Conservation (phyloP, 2,329 filamentous ascomycete species). For the Rutstroemia sp. region DNA sequence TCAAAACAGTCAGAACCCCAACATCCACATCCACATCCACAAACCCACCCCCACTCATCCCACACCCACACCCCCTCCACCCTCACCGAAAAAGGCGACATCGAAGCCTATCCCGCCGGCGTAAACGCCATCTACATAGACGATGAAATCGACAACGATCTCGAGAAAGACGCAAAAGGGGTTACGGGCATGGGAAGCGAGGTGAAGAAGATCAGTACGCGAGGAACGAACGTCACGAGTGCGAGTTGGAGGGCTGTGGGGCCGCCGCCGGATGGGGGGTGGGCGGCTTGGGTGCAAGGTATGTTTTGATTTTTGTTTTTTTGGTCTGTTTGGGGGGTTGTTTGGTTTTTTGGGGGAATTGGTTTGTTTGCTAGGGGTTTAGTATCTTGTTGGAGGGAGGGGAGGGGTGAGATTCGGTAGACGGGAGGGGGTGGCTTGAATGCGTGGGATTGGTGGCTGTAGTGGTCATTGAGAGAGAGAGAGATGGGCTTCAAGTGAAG, state of each 20-base stretch:
- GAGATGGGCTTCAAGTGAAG: too few species aligned
- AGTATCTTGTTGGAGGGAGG: too few species aligned
- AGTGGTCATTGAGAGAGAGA: too few species aligned
- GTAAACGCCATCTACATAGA: not conserved
- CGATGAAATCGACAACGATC: not conserved
- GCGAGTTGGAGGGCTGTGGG: conserved; percentile 26
- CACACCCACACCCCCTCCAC: too few species aligned
- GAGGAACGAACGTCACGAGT: conserved; percentile 18
- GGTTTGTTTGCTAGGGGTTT: too few species aligned
- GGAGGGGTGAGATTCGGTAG: too few species aligned
- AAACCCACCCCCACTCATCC: too few species aligned
- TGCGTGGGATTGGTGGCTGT: too few species aligned
- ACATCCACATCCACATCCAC: too few species aligned
- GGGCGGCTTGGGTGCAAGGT: conserved; percentile 26
- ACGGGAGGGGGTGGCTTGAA: too few species aligned
- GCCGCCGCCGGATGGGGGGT: conserved; percentile 28
- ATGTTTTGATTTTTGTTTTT: not conserved
- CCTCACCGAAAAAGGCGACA: not conserved
- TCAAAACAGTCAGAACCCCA: too few species aligned
- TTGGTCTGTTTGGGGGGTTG: not conserved
- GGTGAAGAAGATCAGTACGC: not conserved
- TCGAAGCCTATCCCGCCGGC: not conserved
- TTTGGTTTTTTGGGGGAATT: too few species aligned
- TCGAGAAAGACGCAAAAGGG: not conserved
- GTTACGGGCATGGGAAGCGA: not conserved